Conservation (phyloP, 192 early-diverging fungal genomes). For the Podochytrium sp. region DNA sequence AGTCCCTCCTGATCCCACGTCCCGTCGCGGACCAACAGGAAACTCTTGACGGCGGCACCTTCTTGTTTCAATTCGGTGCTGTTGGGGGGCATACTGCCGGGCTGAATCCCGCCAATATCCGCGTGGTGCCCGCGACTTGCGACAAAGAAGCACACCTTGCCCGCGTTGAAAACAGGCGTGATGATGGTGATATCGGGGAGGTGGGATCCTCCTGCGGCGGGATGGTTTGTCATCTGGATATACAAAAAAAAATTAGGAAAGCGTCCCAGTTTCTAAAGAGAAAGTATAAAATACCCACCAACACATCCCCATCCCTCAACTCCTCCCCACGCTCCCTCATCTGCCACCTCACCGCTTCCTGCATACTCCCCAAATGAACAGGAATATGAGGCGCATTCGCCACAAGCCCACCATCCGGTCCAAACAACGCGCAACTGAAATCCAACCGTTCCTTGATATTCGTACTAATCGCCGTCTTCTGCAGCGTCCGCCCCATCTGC, state of each 20-base stretch:
- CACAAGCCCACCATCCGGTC: constrained; percentile 75
- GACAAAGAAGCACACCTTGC: constrained; percentile 88
- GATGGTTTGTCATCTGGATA: constrained; percentile 94
- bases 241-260: no score
- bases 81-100: constrained; percentile 85
- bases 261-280: no score
- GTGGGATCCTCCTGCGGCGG: constrained; percentile 92
- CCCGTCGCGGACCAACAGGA: constrained; percentile 85
- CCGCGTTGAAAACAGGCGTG: constrained; percentile 87
- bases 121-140: constrained; percentile 71
- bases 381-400: constrained; percentile 48
- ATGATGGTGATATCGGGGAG: constrained; percentile 93
- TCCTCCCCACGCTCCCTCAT: constrained; percentile 69
- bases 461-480: constrained; percentile 93
- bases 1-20: constrained; percentile 85
- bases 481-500: constrained; percentile 93
- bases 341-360: constrained; percentile 92
- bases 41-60: constrained; percentile 87
- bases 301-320: constrained; percentile 88
- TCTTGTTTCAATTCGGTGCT: constrained; percentile 93
- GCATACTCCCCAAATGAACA: constrained; percentile 93
- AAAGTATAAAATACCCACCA: no score
- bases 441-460: constrained; percentile 99
- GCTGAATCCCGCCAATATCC: constrained; percentile 79
- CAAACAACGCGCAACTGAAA: constrained; percentile 97